Evolutionary conservation across 345 rosid genomes (phyloP).

Genomic region (Eucalyptus sp.): DNA sequence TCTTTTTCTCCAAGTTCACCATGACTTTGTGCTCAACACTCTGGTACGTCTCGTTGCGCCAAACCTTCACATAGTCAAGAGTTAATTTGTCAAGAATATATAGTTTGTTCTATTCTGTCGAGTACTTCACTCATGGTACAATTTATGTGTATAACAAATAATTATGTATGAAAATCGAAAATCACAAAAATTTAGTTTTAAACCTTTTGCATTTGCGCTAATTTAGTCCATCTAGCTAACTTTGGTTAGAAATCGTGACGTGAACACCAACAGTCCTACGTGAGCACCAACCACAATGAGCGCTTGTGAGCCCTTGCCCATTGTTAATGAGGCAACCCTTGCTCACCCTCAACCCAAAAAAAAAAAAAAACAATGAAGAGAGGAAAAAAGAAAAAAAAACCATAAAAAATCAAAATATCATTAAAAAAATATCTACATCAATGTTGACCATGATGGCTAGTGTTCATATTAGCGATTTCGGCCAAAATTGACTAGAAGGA

Average conservation of each 20-base stretch:
- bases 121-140: background rate
- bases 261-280: accelerated
- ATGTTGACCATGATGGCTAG: accelerated
- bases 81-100: background rate
- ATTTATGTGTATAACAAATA: background rate
- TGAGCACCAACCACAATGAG: no score
- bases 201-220: no score
- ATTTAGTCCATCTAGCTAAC: no score
- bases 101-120: background rate
- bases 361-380: background rate
- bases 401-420: no score
- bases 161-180: background rate
- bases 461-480: accelerated
- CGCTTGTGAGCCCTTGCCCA: background rate
- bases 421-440: no score
- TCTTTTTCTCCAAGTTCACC: slow-evolving; percentile 47
- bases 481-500: accelerated
- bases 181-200: background rate
- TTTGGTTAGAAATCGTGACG: background rate
- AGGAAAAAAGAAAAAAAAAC: background rate
- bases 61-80: slow-evolving; percentile 20
- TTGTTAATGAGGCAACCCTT: background rate
- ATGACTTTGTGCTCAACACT: slow-evolving; percentile 71
- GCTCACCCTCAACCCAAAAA: background rate
- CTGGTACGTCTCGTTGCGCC: slow-evolving; percentile 59